Base-by-base conservation (phyloP, 2,329 filamentous ascomycete species). In the Coniella vitis region DNA sequence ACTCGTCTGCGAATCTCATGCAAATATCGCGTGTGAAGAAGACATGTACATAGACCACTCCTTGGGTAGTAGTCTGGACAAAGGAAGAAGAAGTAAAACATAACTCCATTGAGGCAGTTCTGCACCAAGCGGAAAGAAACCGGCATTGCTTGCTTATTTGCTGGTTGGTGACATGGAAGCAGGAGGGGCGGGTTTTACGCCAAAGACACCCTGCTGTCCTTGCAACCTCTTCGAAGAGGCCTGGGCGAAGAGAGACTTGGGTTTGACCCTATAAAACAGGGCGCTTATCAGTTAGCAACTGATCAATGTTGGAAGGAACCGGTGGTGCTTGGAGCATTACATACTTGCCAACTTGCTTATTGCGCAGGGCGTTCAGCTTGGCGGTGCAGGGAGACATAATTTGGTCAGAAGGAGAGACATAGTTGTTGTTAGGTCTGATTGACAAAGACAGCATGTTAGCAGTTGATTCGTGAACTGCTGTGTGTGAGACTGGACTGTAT, bases 351-450 rank as follows among this genome's bases (percentile, higher is more conserved):
- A 83, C 83, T 61, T 88, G 84, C 73, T 89, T 90, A 70, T 80
- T 87, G 69, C 87, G 86, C 67, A 90, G 81, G 36, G 85, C 84
- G 55, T 77, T 85, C 60, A 93, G 78, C 76, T 93, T 93, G 66
- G 86, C 84, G 16, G 84, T 86, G 67, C 87, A 90, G 32, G 88
- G 88, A 59, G 85, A 90, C 83, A 90, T 87, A 72, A 94, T 90
- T 68, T 81, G 83, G 67, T 94, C 88, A n/a, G 86, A 90, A 3
- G 88, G 88, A 16, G 86, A 90, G 64, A 90, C 74, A 69, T 90
- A 91, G 48, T 48, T 53, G 51, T 47, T 51, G 21, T 44, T 45
- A 13, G 48, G 42, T 36, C 48, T 48, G 37, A 37, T 40, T 40
- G 47, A 38, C 21, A 34, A 10, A 29, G 25, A 16, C 22, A 21